phyloP scores from a whole-genome alignment of 768 basidiomycete genomes.

The Tricholoma bakamatsutake region DNA sequence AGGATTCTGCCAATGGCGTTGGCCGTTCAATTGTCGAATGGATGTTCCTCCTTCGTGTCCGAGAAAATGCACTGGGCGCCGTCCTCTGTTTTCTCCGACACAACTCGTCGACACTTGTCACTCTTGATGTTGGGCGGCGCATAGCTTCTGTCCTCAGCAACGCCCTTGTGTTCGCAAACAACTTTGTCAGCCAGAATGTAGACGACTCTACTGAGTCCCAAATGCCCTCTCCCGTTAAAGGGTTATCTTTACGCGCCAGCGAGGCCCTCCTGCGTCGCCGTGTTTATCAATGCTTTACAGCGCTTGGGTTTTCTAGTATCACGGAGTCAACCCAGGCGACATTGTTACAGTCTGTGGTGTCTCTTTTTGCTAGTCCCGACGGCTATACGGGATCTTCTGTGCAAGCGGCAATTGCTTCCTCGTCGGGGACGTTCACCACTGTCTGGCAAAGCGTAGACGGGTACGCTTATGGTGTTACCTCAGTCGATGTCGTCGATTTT shows the following conservation, averaged over 20 bases:
- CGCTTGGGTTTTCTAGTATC: conserved; percentile 72
- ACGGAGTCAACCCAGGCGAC: conserved; percentile 78
- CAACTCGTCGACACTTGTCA: conserved; percentile 70
- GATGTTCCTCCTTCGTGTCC: conserved; percentile 85
- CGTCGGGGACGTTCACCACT: conserved; percentile 73
- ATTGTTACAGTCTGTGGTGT: conserved; percentile 74
- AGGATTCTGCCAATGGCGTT: conserved; percentile 59
- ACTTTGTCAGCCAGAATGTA: conserved; percentile 66
- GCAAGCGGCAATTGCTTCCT: conserved; percentile 88
- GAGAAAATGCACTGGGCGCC: conserved; percentile 86
- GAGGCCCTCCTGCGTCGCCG: conserved; percentile 82
- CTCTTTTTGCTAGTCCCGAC: conserved; percentile 84
- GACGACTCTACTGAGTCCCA: conserved; percentile 55
- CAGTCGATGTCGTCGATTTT: conserved; percentile 47
- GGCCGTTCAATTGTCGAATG: conserved; percentile 75
- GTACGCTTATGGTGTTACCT: conserved; percentile 88
- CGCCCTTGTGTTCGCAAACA: conserved; percentile 82
- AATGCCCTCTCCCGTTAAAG: conserved; percentile 28
- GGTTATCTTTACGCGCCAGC: conserved; percentile 62
- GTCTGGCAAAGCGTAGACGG: conserved; percentile 88
- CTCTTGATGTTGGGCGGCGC: conserved; percentile 86
- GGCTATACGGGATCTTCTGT: conserved; percentile 76
- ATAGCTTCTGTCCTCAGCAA: conserved; percentile 85
- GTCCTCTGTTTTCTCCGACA: conserved; percentile 83
- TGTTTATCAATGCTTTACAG: conserved; percentile 85